These are phyloP conservation scores for Cercospora sp. DNA, from an alignment of 2,329 filamentous ascomycete genomes.

Conservation along the genomic window DNA sequence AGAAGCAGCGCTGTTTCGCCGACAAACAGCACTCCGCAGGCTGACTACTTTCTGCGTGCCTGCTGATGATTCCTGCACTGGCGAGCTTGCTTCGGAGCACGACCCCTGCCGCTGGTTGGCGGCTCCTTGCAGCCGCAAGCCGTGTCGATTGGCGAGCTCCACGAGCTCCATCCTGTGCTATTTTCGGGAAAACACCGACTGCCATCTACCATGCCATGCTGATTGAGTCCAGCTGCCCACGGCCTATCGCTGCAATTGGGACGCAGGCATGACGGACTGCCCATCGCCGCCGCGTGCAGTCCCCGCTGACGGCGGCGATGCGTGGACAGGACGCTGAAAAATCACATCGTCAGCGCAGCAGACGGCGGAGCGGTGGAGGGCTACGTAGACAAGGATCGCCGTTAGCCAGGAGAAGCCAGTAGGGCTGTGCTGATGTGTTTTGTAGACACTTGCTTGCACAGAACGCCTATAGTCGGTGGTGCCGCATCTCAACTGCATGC, in stretches of 20 bases:
- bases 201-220: not conserved
- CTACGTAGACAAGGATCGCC: not conserved
- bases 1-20: not conserved
- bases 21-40: not conserved
- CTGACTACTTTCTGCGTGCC: not conserved
- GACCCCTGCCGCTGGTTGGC: not conserved
- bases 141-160: not conserved
- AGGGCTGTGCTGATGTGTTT: not conserved
- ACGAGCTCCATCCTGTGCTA: not conserved
- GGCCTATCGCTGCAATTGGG: not conserved
- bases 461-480: not conserved
- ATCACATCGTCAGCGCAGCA: not conserved
- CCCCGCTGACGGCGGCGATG: not conserved
- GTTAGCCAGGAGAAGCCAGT: not conserved
- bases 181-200: not conserved
- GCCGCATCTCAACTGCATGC: not conserved
- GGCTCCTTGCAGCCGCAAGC: not conserved
- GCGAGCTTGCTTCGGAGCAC: not conserved
- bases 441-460: not conserved
- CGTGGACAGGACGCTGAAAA: not conserved
- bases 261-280: not conserved
- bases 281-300: not conserved
- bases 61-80: not conserved
- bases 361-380: not conserved
- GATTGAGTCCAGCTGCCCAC: not conserved